Conservation (phyloP, 768 basidiomycete genomes). For the Leucogyrophana mollusca region DNA sequence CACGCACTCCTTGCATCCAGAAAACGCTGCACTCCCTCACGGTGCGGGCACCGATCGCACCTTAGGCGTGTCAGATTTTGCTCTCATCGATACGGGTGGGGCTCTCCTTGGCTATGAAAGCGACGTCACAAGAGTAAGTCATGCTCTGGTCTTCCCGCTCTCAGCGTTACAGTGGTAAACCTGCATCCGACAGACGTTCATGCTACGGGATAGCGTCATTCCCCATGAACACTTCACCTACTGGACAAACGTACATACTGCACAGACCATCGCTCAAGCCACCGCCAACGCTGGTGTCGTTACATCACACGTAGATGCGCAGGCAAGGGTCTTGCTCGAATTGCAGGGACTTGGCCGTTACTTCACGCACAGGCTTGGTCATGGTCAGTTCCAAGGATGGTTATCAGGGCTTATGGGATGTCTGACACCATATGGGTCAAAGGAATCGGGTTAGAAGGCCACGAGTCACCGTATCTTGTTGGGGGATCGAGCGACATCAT, state of each 20-base stretch:
- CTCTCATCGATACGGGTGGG: slow-evolving; percentile 75
- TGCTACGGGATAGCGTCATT: slow-evolving; percentile 55
- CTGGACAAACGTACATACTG: slow-evolving; percentile 65
- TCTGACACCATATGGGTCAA: slow-evolving; percentile 10
- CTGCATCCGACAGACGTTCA: slow-evolving; percentile 51
- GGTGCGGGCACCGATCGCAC: slow-evolving; percentile 71
- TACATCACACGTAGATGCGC: slow-evolving; percentile 58
- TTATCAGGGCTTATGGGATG: neutral
- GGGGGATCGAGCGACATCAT: slow-evolving; percentile 64
- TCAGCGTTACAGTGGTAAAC: slow-evolving; percentile 1
- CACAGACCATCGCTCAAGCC: slow-evolving; percentile 56
- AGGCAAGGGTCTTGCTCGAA: slow-evolving; percentile 54
- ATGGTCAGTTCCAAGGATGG: slow-evolving; percentile 45
- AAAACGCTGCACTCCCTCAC: slow-evolving; percentile 85
- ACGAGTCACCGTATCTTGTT: slow-evolving; percentile 78
- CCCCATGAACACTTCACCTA: slow-evolving; percentile 48
- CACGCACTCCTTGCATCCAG: slow-evolving; percentile 38
- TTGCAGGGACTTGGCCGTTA: slow-evolving; percentile 45
- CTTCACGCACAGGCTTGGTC: slow-evolving; percentile 83
- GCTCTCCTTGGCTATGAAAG: slow-evolving; percentile 72
- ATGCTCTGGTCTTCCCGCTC: neutral
- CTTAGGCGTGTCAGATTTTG: slow-evolving; percentile 57
- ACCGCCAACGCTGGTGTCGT: slow-evolving; percentile 46
- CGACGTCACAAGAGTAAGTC: slow-evolving; percentile 73
- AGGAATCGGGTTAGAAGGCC: slow-evolving; percentile 85